Base-by-base conservation (phyloP, 2,329 filamentous ascomycete species). In the Neonectria coccinea region DNA sequence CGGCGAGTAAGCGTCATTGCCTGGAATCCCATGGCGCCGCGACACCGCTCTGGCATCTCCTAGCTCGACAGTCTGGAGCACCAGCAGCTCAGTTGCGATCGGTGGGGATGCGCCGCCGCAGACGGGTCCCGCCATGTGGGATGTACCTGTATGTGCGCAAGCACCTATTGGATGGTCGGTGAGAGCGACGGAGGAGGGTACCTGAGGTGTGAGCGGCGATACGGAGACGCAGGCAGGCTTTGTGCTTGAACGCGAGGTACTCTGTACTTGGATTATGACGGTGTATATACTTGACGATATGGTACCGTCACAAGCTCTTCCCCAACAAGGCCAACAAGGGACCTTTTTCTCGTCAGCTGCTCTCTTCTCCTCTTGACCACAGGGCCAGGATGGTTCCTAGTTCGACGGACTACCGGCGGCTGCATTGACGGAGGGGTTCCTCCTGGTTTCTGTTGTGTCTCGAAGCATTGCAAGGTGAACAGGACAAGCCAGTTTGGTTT, bases 1-100 rank as follows among this genome's bases (percentile, higher is more conserved):
- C 64, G 63, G 68, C 68, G 71, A 74, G 72, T 74, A 74, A 74
- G 72, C 72, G 72, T 73, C 72, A 74, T 74, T 72, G 42, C 51
- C 60, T 66, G 57, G 65, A 64, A 65, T 62, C 67, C 62, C 71
- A 72, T 73, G 71, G 72, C 56, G 51, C 54, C 52, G 59, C 64
- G 65, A 59, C 64, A 65, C 64, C 56, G 65, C 56, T n/a, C 62
- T 61, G 56, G 59, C 51, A 70, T 56, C 64, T 56, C 56, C 57
- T 56, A 63, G 59, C 56, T 64, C 59, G 64, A 70, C 36, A 39
- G 14, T 16, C 36, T 39, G 14, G 36, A 39, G 55, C 56, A 56
- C 27, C 2, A 51, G 48, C n/a, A 64, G 55, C 52, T 62, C 54
- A 59, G 44, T 63, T 73, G 39, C 69, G 62, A 66, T 74, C 67